These are phyloP conservation scores for Pyrus hybrid DNA, from an alignment of 331 rosid genomes.

Conservation along the genomic window DNA sequence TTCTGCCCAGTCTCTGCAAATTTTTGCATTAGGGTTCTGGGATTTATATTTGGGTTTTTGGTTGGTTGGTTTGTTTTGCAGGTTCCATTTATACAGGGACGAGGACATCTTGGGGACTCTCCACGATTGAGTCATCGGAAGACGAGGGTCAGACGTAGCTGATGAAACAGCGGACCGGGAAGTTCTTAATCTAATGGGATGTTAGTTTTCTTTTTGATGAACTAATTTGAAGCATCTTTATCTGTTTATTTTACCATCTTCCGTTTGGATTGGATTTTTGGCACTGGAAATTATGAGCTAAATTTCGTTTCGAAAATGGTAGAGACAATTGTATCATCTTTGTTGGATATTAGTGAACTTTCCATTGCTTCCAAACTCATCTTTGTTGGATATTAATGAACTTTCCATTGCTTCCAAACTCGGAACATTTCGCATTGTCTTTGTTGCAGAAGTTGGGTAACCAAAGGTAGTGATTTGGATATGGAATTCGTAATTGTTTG, in stretches of 20 bases:
- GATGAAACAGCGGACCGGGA: background rate
- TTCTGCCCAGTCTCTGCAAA: background rate
- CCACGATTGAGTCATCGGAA: conserved; percentile 33
- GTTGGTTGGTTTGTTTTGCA: conserved; percentile 16
- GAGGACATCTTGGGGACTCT: conserved; percentile 85
- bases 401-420: background rate
- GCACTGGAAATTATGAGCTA: background rate
- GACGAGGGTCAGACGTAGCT: background rate
- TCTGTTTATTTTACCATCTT: background rate
- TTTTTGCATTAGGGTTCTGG: background rate
- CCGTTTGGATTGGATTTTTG: background rate
- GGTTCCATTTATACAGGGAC: conserved; percentile 76
- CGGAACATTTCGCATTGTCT: background rate
- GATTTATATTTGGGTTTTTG: background rate
- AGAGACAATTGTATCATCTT: background rate
- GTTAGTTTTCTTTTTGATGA: background rate
- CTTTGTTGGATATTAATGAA: background rate
- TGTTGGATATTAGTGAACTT: no score
- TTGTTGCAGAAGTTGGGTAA: background rate
- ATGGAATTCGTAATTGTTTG: background rate
- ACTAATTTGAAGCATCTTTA: background rate
- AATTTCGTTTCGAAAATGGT: background rate
- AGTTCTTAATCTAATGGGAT: background rate
- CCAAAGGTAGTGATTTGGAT: background rate
- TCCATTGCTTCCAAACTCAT: no score